Base-by-base conservation (phyloP, 2,329 filamentous ascomycete species). In the Fusarium guadeloupense region DNA sequence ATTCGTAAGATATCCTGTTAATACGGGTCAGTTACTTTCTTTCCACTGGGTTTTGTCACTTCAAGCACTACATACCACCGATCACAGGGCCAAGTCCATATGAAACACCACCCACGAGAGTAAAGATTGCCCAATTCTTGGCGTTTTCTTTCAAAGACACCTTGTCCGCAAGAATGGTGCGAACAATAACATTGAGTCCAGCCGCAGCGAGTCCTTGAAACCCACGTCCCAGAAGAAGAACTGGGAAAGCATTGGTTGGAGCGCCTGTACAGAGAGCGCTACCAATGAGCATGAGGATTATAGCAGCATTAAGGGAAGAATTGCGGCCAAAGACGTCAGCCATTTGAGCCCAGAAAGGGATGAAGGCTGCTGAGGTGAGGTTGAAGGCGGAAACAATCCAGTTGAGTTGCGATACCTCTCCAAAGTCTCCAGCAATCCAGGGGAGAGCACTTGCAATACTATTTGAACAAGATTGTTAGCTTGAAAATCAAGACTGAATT, bases 301-400 rank as follows among this genome's bases (percentile, higher is more conserved):
- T 78, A 26, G 85, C 78, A 9, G 80, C 75, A 42, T 89, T 85
- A 8, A 91, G 75, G 6, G 83, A 77, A 6, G 75, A 76, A 68
- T 89, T 83, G 3, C 88, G 81, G 14, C 88, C 88, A 63, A 88
- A 89, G 23, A 89, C 80, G 62, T 90, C 85, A 14, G 85, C 82
- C 38, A 87, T 78, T 64, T 89, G 87, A 2, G 84, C 85, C 75
- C 86, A 89, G 46, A 84, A 82, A 4, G 87, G 87, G 9, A 90
- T 86, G 62, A 89, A 90, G 2, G 87, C 83, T 2, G 88, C 87
- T 0, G 85, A 85, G 1, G 86, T 88, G 13, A 91, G 77, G 46
- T 87, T 90, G 73, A 89, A 91, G 7, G 86, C 80, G 0, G 88
- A 87, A 16, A 90, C 83, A 67, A 91, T 88, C 86, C 87, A 90